These are phyloP conservation scores for Calonectria hongkongensis DNA, from an alignment of 2,329 filamentous ascomycete species.

Conservation along the genomic window DNA sequence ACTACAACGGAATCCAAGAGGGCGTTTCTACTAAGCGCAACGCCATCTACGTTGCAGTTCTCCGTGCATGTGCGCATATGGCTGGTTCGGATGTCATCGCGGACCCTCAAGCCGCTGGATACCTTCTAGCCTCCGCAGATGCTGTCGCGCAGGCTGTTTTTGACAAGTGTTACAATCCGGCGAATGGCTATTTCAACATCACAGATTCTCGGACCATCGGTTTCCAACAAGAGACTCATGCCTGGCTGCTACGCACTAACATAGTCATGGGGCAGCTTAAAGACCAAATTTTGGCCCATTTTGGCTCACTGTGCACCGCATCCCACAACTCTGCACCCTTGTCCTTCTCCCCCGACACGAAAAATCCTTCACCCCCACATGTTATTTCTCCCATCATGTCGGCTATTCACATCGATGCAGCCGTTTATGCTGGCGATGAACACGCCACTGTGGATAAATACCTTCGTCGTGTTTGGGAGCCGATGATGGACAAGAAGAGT, in stretches of 20 bases:
- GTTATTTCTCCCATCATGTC: conserved; percentile 35
- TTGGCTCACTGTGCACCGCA: conserved; percentile 15
- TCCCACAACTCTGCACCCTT: conserved; percentile 27
- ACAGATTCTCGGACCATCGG: not conserved
- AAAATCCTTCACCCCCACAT: not conserved
- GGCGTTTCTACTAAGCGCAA: conserved; percentile 19
- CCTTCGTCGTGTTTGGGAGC: conserved; percentile 25
- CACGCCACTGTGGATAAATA: conserved; percentile 1
- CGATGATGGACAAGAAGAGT: conserved; percentile 22
- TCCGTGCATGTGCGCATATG: not conserved
- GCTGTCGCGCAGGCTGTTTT: not conserved
- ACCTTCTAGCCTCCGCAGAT: not conserved
- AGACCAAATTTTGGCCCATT: not conserved
- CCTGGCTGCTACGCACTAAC: conserved; percentile 2
- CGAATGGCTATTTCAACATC: conserved; percentile 29
- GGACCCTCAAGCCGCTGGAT: not conserved
- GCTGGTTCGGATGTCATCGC: not conserved
- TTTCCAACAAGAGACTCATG: conserved; percentile 2
- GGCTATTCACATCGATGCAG: conserved; percentile 17
- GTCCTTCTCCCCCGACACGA: conserved; percentile 22
- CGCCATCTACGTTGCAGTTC: not conserved
- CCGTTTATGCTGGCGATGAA: not conserved
- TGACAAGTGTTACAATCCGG: conserved; percentile 19
- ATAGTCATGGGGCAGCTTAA: not conserved
- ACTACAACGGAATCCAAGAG: conserved; percentile 6